Evolutionary conservation across 2,329 filamentous ascomycete species (phyloP).

Genomic region (Coniochaeta ligniaria): DNA sequence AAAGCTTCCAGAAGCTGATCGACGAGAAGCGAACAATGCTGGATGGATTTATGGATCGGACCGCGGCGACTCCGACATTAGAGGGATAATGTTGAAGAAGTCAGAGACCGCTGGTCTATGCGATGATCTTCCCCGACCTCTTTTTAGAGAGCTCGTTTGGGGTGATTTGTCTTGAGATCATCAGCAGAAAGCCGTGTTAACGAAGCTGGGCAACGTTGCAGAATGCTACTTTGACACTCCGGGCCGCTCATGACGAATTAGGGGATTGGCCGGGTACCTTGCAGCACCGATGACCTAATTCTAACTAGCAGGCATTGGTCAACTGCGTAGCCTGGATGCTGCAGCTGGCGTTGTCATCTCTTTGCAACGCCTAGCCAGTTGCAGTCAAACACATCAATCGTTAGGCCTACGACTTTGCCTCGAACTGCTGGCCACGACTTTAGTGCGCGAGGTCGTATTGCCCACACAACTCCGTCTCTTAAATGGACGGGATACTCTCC

Average conservation of each 20-base stretch:
- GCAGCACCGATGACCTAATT: not conserved
- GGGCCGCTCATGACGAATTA: not conserved
- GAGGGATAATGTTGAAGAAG: not conserved
- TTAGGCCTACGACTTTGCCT: not conserved
- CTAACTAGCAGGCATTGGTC: not conserved
- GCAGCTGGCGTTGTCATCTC: not conserved
- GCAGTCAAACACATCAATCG: not conserved
- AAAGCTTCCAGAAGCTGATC: constrained; percentile 14
- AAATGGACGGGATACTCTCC: too few relatives aligned
- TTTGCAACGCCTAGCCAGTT: not conserved
- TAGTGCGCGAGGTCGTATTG: not conserved
- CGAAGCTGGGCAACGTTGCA: not conserved
- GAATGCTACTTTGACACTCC: not conserved
- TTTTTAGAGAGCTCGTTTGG: not conserved
- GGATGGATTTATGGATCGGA: not conserved
- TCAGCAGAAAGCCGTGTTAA: not conserved
- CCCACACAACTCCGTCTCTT: not conserved
- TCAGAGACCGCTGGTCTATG: not conserved
- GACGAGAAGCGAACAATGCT: not conserved
- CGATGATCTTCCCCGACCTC: not conserved
- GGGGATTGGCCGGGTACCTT: not conserved
- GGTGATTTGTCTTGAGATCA: not conserved
- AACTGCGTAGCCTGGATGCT: not conserved
- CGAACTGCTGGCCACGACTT: too few relatives aligned
- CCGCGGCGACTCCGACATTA: not conserved